Evolutionary conservation across 2,329 filamentous ascomycete genomes (phyloP), one percentile per base, ranked within the genome.

Genomic region (Ophioceras dolichostomum): DNA sequence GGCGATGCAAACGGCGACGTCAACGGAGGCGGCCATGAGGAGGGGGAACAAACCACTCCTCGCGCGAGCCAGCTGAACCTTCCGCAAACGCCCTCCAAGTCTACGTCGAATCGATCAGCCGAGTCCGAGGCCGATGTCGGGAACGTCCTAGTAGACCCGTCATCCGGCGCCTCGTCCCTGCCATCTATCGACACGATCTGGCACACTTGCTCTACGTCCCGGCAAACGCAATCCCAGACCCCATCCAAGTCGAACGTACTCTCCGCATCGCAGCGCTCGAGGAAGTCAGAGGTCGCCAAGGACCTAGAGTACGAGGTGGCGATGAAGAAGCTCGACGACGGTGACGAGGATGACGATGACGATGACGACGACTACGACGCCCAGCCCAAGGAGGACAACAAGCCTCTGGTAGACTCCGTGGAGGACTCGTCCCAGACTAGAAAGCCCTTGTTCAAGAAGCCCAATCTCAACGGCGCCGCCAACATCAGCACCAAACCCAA

Each of bases 271-370:
- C 55, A 4, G 39, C 47, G 6, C 42, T 49, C 18, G 47, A 47
- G 14, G 45, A 49, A 8, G 41, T 52, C 3, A 54, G 55, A 22
- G 42, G 41, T 45, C 2, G 39, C 39, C 32, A 46, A 39, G 5
- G 55, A 66, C 37, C 24, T 45, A 3, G 62, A 61, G 10, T 67
- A 67, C 36, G 57, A 67, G 27, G 62, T 62, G 37, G 59, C 54
- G 10, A 67, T 67, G 58, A 56, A 55, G 20, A 60, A 50, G 20
- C 45, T 66, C 1, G 65, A 67, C 18, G 47, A 50, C 5, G 41
- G 41, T 5, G 40, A 48, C 2, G 46, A 46, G n/a, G 38, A 41
- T 3, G 52, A 54, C 2, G 53, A 46, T 2, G 51, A 45, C 3
- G 29, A 53, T 13, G 45, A 52, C 17, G 50, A 52, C 14, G 50